These are phyloP conservation scores for Mycena haematopus DNA, from an alignment of 768 basidiomycete genomes.

Conservation along the genomic window DNA sequence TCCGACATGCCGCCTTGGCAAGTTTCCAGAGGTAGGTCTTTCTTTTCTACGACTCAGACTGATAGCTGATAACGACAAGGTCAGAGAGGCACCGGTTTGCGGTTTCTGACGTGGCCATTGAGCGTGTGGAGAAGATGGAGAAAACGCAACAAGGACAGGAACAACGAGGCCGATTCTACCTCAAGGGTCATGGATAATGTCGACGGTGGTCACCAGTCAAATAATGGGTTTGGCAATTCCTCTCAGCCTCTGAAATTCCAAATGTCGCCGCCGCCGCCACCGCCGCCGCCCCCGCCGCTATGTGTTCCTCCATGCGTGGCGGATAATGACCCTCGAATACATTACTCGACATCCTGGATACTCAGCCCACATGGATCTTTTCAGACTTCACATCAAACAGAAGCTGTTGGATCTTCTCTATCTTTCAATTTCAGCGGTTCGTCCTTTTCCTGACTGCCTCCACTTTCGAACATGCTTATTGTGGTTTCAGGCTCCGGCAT, in stretches of 20 bases:
- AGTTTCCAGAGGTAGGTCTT: conserved; percentile 25
- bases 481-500: conserved; percentile 50
- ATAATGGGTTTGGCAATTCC: neutral
- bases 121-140: neutral
- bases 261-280: neutral
- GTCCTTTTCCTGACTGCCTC: neutral
- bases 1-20: conserved; percentile 28
- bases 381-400: conserved; percentile 46
- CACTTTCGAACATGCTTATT: neutral
- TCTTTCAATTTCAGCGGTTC: conserved; percentile 47
- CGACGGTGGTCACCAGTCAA: neutral
- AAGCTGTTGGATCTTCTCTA: conserved; percentile 38
- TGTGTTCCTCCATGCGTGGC: conserved; percentile 27
- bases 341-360: conserved; percentile 45
- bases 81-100: conserved; percentile 14
- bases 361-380: conserved; percentile 34
- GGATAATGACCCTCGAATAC: conserved; percentile 46
- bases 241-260: neutral
- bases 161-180: neutral
- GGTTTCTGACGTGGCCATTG: neutral
- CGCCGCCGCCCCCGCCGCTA: neutral
- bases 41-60: neutral
- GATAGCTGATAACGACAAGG: conserved; percentile 1
- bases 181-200: neutral
- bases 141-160: neutral